phyloP scores from a whole-genome alignment of 192 early-diverging fungal species.

The Backusella tuberculispora region DNA sequence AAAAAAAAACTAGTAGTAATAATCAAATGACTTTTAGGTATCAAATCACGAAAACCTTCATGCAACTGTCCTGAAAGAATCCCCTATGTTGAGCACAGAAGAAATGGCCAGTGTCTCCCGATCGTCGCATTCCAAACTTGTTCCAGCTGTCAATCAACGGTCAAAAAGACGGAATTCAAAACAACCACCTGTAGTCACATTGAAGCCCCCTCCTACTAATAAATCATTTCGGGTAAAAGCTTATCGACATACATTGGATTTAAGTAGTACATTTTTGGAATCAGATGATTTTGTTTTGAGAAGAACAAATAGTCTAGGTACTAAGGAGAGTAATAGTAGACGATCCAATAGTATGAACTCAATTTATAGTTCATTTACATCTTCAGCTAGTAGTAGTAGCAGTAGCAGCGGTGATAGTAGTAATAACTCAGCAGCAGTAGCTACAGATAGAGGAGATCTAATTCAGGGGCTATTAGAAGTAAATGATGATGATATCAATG shows the following conservation, averaged over 20 bases:
- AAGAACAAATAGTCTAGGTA: conserved; percentile 11
- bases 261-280: background rate
- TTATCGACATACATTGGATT: conserved; percentile 10
- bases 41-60: background rate
- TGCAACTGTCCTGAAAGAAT: conserved; percentile 10
- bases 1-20: conserved; percentile 13
- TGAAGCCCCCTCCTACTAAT: background rate
- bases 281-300: background rate
- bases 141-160: background rate
- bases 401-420: background rate
- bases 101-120: background rate
- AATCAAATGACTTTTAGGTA: conserved; percentile 8
- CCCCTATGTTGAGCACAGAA: conserved; percentile 7
- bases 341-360: conserved; percentile 12
- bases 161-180: background rate
- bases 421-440: no score
- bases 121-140: conserved; percentile 8
- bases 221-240: background rate
- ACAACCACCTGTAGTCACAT: background rate
- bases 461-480: no score
- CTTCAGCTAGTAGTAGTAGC: background rate
- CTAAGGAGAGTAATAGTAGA: background rate
- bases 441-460: no score
- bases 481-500: no score
- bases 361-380: background rate